phyloP scores from a whole-genome alignment of 805 yeast species.

The Candida methanosorbosa region DNA sequence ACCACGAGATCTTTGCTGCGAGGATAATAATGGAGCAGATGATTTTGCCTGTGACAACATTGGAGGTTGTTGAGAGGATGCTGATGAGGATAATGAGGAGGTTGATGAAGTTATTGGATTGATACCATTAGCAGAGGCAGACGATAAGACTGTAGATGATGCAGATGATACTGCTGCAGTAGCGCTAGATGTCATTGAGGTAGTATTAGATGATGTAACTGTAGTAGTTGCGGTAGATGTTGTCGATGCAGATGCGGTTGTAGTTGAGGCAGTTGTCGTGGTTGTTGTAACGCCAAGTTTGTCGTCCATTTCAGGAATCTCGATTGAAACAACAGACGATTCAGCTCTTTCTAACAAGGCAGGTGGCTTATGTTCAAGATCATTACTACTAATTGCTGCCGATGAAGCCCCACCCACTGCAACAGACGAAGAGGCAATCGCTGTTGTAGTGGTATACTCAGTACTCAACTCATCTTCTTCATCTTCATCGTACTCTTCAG shows the following conservation, averaged over 20 bases:
- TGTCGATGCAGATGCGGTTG: not conserved
- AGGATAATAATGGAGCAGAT: not conserved
- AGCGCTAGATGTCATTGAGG: not conserved
- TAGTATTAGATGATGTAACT: conserved; percentile 1
- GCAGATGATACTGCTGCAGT: not conserved
- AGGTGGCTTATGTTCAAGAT: no score
- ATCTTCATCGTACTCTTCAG: conserved; percentile 19
- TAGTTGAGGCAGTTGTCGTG: conserved; percentile 9
- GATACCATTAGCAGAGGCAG: no score
- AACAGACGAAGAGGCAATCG: conserved; percentile 5
- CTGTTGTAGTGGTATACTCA: conserved; percentile 1
- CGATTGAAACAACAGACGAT: conserved; percentile 54
- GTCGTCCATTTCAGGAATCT: conserved; percentile 61
- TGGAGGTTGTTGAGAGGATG: no score
- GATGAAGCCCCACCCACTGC: not conserved
- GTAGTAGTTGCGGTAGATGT: not conserved
- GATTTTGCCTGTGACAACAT: no score
- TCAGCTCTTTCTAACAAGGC: conserved; percentile 33
- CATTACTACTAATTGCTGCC: not conserved
- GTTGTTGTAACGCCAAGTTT: not conserved
- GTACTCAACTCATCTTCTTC: conserved; percentile 14
- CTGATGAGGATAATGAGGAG: no score
- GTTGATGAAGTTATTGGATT: no score
- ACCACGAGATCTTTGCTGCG: conserved; percentile 26
- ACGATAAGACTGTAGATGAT: no score